phyloP scores from a whole-genome alignment of 148 eudicot genomes.

The Bassia scoparia region DNA sequence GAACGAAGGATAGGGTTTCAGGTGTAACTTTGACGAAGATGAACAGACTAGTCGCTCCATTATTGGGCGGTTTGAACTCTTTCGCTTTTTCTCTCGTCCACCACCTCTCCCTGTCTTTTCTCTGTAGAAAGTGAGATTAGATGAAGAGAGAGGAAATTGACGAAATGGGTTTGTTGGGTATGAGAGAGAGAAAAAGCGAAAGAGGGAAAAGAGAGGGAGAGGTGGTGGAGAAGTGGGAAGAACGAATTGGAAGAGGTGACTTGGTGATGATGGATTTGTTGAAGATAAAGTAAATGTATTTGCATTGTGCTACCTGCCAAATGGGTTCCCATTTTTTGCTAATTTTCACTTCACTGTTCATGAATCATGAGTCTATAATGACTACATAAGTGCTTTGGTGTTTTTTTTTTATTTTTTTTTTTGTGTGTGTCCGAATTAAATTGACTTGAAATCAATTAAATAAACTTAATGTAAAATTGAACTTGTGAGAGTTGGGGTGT shows the following conservation, averaged over 20 bases:
- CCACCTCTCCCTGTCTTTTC: not conserved
- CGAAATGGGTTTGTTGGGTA: not conserved
- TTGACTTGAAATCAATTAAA: too few relatives aligned
- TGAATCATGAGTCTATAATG: too few relatives aligned
- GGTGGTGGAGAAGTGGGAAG: not conserved
- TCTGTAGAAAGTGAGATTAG: not conserved
- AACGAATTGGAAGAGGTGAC: not conserved
- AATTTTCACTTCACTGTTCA: too few relatives aligned
- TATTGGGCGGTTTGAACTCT: not conserved
- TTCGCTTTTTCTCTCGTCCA: conserved; percentile 16
- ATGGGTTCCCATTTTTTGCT: not conserved
- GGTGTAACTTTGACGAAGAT: conserved; percentile 29
- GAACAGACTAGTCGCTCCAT: conserved; percentile 23
- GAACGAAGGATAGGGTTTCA: conserved; percentile 30
- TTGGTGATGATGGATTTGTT: conserved; percentile 10
- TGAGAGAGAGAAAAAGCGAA: not conserved
- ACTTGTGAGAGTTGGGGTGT: too few relatives aligned
- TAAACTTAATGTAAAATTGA: too few relatives aligned
- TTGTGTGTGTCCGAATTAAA: too few relatives aligned
- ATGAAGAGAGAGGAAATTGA: not conserved
- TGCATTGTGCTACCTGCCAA: not conserved
- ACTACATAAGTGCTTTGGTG: too few relatives aligned
- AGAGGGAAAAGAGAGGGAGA: not conserved
- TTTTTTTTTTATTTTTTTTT: too few relatives aligned
- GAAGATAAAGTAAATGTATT: conserved; percentile 5